Percentiles rank a stretch among this genome's conserved stretches.
These are phyloP conservation scores for Coniochaeta hoffmannii DNA, from an alignment of 2,329 filamentous ascomycete genomes.

Conservation along the genomic window DNA sequence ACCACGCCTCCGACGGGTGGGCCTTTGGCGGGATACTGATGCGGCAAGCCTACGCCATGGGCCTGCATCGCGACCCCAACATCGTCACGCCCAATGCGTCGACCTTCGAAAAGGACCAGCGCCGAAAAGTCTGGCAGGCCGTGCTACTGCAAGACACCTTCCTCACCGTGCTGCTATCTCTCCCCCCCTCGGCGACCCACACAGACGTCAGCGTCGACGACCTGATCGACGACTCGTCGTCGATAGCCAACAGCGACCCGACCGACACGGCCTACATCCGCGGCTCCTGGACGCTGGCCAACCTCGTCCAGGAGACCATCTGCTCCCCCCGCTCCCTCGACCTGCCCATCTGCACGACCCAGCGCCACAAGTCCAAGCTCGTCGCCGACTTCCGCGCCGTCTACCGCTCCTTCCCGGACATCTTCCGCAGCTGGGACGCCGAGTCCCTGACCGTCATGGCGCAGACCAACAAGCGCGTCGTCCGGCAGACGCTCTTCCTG, in stretches of 20 bases:
- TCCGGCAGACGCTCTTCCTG: slow-evolving; percentile 69
- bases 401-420: slow-evolving; percentile 63
- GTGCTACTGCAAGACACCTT: slow-evolving; percentile 77
- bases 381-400: slow-evolving; percentile 63
- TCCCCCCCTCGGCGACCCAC: slow-evolving; percentile 71
- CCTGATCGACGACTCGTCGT: slow-evolving; percentile 54
- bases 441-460: slow-evolving; percentile 51
- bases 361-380: slow-evolving; percentile 62
- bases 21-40: slow-evolving; percentile 72
- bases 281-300: slow-evolving; percentile 72
- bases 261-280: slow-evolving; percentile 65
- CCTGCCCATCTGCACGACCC: slow-evolving; percentile 61
- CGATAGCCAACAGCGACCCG: slow-evolving; percentile 51
- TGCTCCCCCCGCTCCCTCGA: slow-evolving; percentile 69
- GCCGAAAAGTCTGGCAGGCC: slow-evolving; percentile 76
- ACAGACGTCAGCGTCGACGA: slow-evolving; percentile 73
- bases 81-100: slow-evolving; percentile 60
- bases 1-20: slow-evolving; percentile 77
- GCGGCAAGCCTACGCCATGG: slow-evolving; percentile 75
- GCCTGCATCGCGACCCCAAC: slow-evolving; percentile 71
- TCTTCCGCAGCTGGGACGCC: slow-evolving; percentile 62
- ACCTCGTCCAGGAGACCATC: slow-evolving; percentile 69
- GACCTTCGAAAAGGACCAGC: slow-evolving; percentile 67
- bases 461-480: slow-evolving; percentile 53
- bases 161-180: slow-evolving; percentile 66